Evolutionary conservation across 2,329 filamentous ascomycete genomes (phyloP).

Genomic region (Septoria linicola): DNA sequence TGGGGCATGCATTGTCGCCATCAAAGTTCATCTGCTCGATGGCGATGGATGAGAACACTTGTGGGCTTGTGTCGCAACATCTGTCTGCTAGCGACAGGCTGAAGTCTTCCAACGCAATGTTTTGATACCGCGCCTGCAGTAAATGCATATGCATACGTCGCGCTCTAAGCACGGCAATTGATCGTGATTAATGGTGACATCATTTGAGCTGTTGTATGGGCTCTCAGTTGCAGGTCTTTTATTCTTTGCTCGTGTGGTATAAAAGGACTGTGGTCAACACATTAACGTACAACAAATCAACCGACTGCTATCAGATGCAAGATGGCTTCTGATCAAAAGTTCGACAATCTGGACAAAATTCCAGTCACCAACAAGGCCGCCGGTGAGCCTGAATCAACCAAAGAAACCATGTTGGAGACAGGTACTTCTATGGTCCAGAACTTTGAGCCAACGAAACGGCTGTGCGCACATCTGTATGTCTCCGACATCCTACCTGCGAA

Average conservation of each 20-base stretch:
- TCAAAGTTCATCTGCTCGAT: not conserved
- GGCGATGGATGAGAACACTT: not conserved
- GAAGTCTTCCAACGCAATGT: no score
- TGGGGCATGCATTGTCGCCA: no score
- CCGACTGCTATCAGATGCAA: not conserved
- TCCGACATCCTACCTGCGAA: no score
- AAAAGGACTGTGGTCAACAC: no score
- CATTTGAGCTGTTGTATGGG: not conserved
- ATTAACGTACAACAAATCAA: not conserved
- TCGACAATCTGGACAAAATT: conserved; percentile 32
- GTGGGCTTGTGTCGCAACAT: no score
- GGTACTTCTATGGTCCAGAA: conserved; percentile 62
- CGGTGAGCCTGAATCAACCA: conserved; percentile 53
- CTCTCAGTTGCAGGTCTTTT: not conserved
- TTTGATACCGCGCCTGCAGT: no score
- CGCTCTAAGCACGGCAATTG: no score
- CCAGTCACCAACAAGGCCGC: conserved; percentile 45
- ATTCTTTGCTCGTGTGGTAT: no score
- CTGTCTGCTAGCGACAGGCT: not conserved
- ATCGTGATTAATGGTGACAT: conserved; percentile 9
- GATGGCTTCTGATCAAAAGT: conserved; percentile 6
- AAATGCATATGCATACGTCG: not conserved
- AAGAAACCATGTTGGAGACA: conserved; percentile 61
- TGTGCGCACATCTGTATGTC: conserved; percentile 69
- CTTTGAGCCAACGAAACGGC: conserved; percentile 67